phyloP scores from a whole-genome alignment of 1,284 basidiomycete genomes.

The Schizopora paradoxa region DNA sequence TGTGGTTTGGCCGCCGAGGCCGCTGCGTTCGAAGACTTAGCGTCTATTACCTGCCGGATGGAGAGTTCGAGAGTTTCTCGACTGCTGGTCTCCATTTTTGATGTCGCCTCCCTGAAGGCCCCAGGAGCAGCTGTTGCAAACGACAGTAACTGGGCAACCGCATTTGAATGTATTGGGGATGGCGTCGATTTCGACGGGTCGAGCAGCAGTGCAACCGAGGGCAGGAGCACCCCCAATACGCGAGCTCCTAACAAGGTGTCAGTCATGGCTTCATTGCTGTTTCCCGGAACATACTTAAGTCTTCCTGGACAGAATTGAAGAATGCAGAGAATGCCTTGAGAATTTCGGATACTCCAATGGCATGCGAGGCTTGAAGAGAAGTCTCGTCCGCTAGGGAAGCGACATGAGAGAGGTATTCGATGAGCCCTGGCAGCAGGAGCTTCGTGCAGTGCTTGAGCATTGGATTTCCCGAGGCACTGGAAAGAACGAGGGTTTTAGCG shows the following conservation, averaged over 20 bases:
- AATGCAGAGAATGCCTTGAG: constrained; percentile 76
- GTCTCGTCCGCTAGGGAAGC: constrained; percentile 54
- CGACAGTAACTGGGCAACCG: constrained; percentile 69
- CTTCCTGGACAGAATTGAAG: constrained; percentile 52
- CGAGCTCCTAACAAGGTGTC: constrained; percentile 48
- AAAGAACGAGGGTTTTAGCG: constrained; percentile 72
- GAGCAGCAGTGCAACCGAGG: constrained; percentile 74
- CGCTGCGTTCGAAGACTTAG: constrained; percentile 28
- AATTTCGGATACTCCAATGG: constrained; percentile 69
- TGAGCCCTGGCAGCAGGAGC: constrained; percentile 73
- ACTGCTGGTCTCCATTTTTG: constrained; percentile 55
- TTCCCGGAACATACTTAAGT: constrained; percentile 50
- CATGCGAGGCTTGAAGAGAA: constrained; percentile 46
- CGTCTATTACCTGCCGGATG: constrained; percentile 70
- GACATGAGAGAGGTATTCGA: constrained; percentile 71
- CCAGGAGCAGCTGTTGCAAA: constrained; percentile 72
- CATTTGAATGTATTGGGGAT: constrained; percentile 52
- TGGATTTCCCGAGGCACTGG: constrained; percentile 55
- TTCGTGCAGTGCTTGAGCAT: constrained; percentile 71
- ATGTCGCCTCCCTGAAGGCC: constrained; percentile 85
- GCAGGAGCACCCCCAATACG: constrained; percentile 72
- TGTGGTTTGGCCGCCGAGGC: constrained; percentile 56
- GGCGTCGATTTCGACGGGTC: constrained; percentile 44
- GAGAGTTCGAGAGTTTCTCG: constrained; percentile 71
- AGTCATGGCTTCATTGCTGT: constrained; percentile 4